Base-by-base conservation (phyloP, 2,329 filamentous ascomycete genomes). In the Tolypocladium guangdongense region DNA sequence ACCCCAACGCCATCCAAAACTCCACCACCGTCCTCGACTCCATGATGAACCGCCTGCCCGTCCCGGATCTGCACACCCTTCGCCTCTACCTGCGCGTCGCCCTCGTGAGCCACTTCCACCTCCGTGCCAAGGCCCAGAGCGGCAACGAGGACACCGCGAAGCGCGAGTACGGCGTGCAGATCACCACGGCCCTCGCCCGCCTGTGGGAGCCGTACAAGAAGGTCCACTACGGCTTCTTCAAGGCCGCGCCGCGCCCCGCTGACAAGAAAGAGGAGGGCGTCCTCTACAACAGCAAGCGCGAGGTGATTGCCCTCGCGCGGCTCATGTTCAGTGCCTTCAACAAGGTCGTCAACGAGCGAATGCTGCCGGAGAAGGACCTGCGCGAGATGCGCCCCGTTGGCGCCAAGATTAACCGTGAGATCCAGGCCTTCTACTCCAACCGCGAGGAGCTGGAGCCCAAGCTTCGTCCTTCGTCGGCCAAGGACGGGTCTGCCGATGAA, bases 1-100 rank as follows among this genome's bases (percentile, higher is more conserved):
- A 95, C 66, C 74, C 67, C n/a, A 79, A 84, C 51, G 80, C 81
- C 24, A 78, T 95, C 58, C 69, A 74, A 3, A 77, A 86, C 58
- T 86, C 88, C 5, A 81, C 75, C 50, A 68, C 74, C 50, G 74
- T 95, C 30, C 71, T 96, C 33, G 74, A 83, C 51, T 65, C 80
- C 50, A 90, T 91, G 85, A 52, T 65, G 38, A 50, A 54, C 27
- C 61, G 64, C 22, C 62, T 68, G 50, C 43, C 64, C 12, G 63
- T 71, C 3, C 77, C 79, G 1, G 82, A 87, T 58, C 58, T 78
- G 6, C 64, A 69, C 39, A 66, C 75, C 20, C 66, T 86, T 55
- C 72, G 74, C 39, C 64, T 75, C 7, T 88, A 84, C 65, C 71
- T 88, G 32, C 73, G 77, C 37, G 68, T 80, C 16, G 77, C 81